Percentiles rank a stretch among this genome's conserved stretches.
Conservation (phyloP, 306 rosid species). For the Acacia crassicarpa region DNA sequence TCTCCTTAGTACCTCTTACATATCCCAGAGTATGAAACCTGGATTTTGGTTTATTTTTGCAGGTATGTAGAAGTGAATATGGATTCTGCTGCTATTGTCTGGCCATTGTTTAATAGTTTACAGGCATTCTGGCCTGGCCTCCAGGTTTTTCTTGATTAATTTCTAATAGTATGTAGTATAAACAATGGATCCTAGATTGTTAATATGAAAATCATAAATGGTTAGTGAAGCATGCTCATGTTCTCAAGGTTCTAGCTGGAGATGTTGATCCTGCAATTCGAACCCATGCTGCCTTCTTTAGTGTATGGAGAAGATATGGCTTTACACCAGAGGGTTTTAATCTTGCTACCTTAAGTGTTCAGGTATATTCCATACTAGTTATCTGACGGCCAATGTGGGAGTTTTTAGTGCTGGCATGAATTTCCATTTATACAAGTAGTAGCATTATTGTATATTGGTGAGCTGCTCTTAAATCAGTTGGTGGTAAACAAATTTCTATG, state of each 20-base stretch:
- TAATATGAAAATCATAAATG: slow-evolving; percentile 19
- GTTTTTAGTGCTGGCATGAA: slow-evolving; percentile 8
- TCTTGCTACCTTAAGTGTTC: slow-evolving; percentile 90
- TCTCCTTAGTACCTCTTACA: background rate
- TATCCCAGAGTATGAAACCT: slow-evolving; percentile 27
- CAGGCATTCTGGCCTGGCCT: slow-evolving; percentile 99
- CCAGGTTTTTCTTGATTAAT: slow-evolving; percentile 61
- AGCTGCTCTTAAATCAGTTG: background rate
- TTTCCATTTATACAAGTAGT: slow-evolving; percentile 11
- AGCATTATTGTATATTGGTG: slow-evolving; percentile 17
- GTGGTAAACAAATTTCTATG: slow-evolving; percentile 9
- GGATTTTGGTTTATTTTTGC: slow-evolving; percentile 31
- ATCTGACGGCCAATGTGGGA: slow-evolving; percentile 22
- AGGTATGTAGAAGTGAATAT: slow-evolving; percentile 99
- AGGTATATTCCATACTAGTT: slow-evolving; percentile 54
- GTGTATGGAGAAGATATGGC: slow-evolving; percentile 97
- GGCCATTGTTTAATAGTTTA: slow-evolving; percentile 96
- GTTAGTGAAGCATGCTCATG: slow-evolving; percentile 26
- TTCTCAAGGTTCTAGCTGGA: slow-evolving; percentile 94
- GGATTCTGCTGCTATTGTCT: slow-evolving; percentile 95
- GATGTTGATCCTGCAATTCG: slow-evolving; percentile 93
- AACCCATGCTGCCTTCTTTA: slow-evolving; percentile 90
- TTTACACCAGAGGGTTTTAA: slow-evolving; percentile 98
- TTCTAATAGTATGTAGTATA: slow-evolving; percentile 1
- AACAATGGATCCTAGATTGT: slow-evolving; percentile 30